Conservation (phyloP, 1,284 basidiomycete species). For the Sanghuangporus baumii region DNA sequence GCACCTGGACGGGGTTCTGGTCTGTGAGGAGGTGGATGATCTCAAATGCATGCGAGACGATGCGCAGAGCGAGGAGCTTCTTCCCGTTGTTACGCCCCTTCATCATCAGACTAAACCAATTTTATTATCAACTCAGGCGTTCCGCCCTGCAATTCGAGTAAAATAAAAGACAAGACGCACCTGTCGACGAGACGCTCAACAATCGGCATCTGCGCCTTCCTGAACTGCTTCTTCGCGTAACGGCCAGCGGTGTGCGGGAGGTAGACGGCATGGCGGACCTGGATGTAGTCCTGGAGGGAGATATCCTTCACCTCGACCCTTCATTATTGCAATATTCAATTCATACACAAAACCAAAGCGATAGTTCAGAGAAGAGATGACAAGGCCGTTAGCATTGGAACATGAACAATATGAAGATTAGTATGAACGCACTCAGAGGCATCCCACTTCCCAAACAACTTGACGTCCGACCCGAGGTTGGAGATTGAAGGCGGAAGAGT, state of each 20-base stretch:
- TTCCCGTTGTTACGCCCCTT: slow-evolving; percentile 99
- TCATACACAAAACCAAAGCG: slow-evolving; percentile 10
- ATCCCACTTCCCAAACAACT: slow-evolving; percentile 97
- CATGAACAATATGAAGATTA: not conserved
- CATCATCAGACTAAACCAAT: slow-evolving; percentile 84
- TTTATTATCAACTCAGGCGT: not conserved
- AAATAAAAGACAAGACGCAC: slow-evolving; percentile 47
- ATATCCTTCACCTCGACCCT: slow-evolving; percentile 99
- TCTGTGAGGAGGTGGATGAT: slow-evolving; percentile 99
- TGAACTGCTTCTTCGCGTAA: slow-evolving; percentile 99
- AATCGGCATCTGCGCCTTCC: slow-evolving; percentile 99
- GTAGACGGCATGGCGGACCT: slow-evolving; percentile 98
- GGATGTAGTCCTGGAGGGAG: slow-evolving; percentile 98
- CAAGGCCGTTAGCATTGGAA: not conserved
- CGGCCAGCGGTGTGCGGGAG: slow-evolving; percentile 98
- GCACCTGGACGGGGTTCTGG: slow-evolving; percentile 98
- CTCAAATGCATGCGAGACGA: slow-evolving; percentile 99
- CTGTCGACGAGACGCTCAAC: slow-evolving; percentile 99
- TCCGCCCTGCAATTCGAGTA: not conserved
- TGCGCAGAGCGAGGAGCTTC: slow-evolving; percentile 98
- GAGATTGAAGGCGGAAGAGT: slow-evolving; percentile 83
- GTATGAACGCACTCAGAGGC: slow-evolving; percentile 78
- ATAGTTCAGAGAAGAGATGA: not conserved
- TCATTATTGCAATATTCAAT: slow-evolving; percentile 21
- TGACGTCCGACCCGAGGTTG: slow-evolving; percentile 82